Evolutionary conservation across 2,329 filamentous ascomycete species (phyloP), one percentile per base, ranked within the genome.

Genomic region (Emericellopsis atlantica): DNA sequence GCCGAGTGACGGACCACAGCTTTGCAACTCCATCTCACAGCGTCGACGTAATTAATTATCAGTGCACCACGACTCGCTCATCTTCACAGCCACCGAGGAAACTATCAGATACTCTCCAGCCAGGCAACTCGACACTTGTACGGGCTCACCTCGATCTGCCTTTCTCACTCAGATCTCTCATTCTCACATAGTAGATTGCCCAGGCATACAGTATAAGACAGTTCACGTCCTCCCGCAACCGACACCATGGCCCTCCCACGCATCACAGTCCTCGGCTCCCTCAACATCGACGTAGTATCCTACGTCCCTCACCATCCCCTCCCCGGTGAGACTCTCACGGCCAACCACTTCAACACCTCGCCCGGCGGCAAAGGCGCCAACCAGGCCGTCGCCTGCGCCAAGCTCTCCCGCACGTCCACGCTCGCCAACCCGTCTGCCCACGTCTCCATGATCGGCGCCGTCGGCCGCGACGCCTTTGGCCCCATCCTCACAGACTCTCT

Each of bases 341-440:
- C 86, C 37, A 79, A 69, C 48, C 79, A 77, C 16, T 94, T 94
- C 64, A 73, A 73, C 54, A 86, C 81, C 31, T 88, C 84, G 35
- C 81, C 84, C 24, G 92, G 90, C 52, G 90, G 92, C 43, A 98
- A 98, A 65, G 90, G 90, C 48, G 88, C 89, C 45, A 96, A 96
- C 67, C 90, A 96, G 66, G 89, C 88, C 44, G 84, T 95, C 42
- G 87, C 88, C 21, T 88, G 83, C 62, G 84, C 81, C 39, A 84
- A 90, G 47, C 75, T 93, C 39, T 92, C 85, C 1, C 74, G 82
- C 37, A 54, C 69, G 23, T 50, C 55, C 26, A 44, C 55, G 44
- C 48, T 58, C 40, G 44, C 53, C 37, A 56, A 70, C 26, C 51
- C 61, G 5, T 46, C 52, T 15, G 54, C 58, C 32, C 49, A 55